A percentile compares a stretch with the other conserved stretches of the same genome.
Conservation (phyloP, 1,139 yeast species). For the Yamadazyma blattariae region DNA sequence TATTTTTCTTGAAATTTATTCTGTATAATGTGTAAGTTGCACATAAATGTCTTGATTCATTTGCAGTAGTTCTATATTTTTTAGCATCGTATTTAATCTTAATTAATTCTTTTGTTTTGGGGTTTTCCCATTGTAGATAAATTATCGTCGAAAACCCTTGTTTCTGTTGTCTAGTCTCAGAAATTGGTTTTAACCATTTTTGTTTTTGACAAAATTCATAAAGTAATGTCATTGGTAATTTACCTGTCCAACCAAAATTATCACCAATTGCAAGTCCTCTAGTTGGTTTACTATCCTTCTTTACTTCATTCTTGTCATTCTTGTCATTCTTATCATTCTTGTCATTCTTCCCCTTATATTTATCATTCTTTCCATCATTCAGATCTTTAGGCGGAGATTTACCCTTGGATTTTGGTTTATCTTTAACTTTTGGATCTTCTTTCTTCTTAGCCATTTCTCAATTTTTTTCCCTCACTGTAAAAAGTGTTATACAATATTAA, state of each 20-base stretch:
- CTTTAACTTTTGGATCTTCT: neutral
- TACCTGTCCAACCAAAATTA: conserved; percentile 84
- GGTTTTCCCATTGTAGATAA: conserved; percentile 67
- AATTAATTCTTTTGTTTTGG: conserved; percentile 71
- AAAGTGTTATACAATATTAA: no score
- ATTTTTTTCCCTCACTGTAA: no score
- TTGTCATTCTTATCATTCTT: neutral
- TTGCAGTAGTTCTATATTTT: conserved; percentile 70
- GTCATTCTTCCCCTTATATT: neutral
- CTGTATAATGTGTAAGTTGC: conserved; percentile 87
- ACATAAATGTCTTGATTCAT: conserved; percentile 87
- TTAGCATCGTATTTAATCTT: conserved; percentile 64
- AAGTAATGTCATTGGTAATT: conserved; percentile 79
- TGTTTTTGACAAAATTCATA: conserved; percentile 87
- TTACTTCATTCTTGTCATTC: neutral
- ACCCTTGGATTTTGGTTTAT: no score
- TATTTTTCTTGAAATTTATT: conserved; percentile 73
- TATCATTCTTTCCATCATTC: no score
- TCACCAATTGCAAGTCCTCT: conserved; percentile 46
- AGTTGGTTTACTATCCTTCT: conserved; percentile 31
- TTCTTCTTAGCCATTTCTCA: neutral
- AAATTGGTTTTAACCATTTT: conserved; percentile 85
- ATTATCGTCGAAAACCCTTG: conserved; percentile 64
- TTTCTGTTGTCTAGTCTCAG: conserved; percentile 57
- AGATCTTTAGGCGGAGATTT: no score